Conservation (phyloP, 2,329 filamentous ascomycete genomes). For the Diaporthe australafricana region DNA sequence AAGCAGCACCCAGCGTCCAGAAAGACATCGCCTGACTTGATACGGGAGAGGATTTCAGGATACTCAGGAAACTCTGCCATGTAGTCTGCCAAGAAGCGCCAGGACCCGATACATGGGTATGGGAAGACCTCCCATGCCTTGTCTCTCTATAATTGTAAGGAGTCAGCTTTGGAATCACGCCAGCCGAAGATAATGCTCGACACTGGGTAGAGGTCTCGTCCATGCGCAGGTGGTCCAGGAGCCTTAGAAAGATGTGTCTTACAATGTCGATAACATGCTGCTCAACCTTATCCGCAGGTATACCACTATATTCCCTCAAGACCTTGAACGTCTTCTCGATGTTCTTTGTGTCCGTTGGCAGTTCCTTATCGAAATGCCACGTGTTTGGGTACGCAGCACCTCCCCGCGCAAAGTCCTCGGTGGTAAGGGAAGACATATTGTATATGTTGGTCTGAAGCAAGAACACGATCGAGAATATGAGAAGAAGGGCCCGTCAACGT, state of each 20-base stretch:
- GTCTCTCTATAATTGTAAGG: slow-evolving; percentile 44
- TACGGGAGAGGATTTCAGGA: slow-evolving; percentile 43
- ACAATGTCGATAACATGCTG: slow-evolving; percentile 40
- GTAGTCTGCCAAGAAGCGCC: slow-evolving; percentile 52
- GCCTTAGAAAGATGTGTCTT: slow-evolving; percentile 3
- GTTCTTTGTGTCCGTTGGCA: slow-evolving; percentile 34
- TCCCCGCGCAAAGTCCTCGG: slow-evolving; percentile 13
- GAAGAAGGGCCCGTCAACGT: not conserved
- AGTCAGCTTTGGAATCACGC: not conserved
- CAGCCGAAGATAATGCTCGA: too few relatives aligned
- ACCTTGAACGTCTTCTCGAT: slow-evolving; percentile 39
- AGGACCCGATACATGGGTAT: slow-evolving; percentile 53
- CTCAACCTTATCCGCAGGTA: slow-evolving; percentile 40
- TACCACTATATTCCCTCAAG: slow-evolving; percentile 41
- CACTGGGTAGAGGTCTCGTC: too few relatives aligned
- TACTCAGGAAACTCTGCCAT: slow-evolving; percentile 47
- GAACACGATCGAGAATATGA: not conserved
- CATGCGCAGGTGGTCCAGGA: too few relatives aligned
- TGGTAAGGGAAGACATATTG: slow-evolving; percentile 2
- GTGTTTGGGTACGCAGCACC: slow-evolving; percentile 3
- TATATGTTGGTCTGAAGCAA: not conserved
- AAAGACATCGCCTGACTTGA: slow-evolving; percentile 44
- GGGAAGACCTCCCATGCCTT: slow-evolving; percentile 51
- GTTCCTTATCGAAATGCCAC: slow-evolving; percentile 32
- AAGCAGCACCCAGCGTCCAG: slow-evolving; percentile 59